Evolutionary conservation across 805 yeast genomes (phyloP).

Genomic region (Lachancea quebecensis): DNA sequence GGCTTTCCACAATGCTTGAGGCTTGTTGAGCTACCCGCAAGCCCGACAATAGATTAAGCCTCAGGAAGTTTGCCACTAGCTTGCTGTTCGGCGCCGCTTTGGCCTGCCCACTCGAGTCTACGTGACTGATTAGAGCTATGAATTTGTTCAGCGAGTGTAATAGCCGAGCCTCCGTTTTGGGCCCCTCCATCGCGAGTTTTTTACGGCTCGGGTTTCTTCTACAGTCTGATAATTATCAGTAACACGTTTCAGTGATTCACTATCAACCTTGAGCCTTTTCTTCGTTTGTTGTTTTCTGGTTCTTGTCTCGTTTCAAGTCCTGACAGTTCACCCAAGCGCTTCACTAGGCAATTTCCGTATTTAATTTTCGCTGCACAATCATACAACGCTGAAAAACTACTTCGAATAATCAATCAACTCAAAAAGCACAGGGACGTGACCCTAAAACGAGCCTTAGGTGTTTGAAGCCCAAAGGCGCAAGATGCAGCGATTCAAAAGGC

Average conservation of each 20-base stretch:
- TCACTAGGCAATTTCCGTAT: too few relatives aligned
- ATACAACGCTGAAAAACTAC: too few relatives aligned
- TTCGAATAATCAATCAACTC: too few relatives aligned
- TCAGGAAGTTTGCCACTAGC: conserved; percentile 9
- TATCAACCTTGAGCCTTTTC: background rate
- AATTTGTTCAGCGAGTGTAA: conserved; percentile 21
- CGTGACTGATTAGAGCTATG: conserved; percentile 15
- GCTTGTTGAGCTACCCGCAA: conserved; percentile 4
- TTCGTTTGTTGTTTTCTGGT: too few relatives aligned
- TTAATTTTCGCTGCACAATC: too few relatives aligned
- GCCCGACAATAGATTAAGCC: conserved; percentile 8
- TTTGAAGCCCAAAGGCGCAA: background rate
- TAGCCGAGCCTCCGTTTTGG: conserved; percentile 15
- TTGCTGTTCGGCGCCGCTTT: background rate
- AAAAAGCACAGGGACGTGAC: too few relatives aligned
- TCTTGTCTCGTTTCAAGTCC: too few relatives aligned
- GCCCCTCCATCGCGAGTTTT: conserved; percentile 2
- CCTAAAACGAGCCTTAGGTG: too few relatives aligned
- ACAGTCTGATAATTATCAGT: background rate
- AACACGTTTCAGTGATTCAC: background rate
- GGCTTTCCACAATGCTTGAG: background rate
- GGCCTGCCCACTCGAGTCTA: background rate
- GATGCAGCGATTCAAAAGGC: conserved; percentile 1
- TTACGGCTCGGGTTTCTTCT: background rate
- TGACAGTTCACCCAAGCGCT: too few relatives aligned